Evolutionary conservation across 306 rosid species (phyloP).

Genomic region (Fagus crenata): DNA sequence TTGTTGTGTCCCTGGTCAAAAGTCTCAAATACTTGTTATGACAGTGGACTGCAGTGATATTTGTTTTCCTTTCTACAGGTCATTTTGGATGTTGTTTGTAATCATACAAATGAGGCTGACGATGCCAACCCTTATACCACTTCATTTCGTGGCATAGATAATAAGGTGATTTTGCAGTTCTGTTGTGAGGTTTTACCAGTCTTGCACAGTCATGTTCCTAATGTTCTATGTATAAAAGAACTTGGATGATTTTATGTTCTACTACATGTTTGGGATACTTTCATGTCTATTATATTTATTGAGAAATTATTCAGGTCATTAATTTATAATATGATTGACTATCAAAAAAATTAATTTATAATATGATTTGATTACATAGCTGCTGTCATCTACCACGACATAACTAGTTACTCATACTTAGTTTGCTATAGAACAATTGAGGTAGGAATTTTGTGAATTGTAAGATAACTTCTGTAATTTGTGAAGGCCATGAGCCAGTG

Average conservation of each 20-base stretch:
- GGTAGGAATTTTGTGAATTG: not conserved
- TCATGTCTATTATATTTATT: not conserved
- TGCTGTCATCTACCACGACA: not conserved
- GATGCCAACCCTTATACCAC: conserved; percentile 73
- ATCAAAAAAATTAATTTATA: not conserved
- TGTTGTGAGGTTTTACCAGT: conserved; percentile 13
- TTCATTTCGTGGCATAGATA: conserved; percentile 96
- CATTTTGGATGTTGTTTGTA: conserved; percentile 95
- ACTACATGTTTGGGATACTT: conserved; percentile 1
- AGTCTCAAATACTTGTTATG: conserved; percentile 25
- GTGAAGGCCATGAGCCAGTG: not conserved
- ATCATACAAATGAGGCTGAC: conserved; percentile 92
- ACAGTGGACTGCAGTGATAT: conserved; percentile 5
- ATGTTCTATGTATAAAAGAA: not conserved
- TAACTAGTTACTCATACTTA: not conserved
- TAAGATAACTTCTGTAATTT: not conserved
- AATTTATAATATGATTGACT: not conserved
- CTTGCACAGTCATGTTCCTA: conserved; percentile 8
- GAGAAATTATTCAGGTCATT: not conserved
- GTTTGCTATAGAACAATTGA: not conserved
- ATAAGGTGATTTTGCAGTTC: conserved; percentile 63
- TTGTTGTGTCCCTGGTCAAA: conserved; percentile 12
- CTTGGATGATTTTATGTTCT: conserved; percentile 7
- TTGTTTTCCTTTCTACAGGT: conserved; percentile 52
- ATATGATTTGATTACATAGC: not conserved